These are phyloP conservation scores for Aspergillus sp. DNA, from an alignment of 2,329 filamentous ascomycete genomes.

Conservation along the genomic window DNA sequence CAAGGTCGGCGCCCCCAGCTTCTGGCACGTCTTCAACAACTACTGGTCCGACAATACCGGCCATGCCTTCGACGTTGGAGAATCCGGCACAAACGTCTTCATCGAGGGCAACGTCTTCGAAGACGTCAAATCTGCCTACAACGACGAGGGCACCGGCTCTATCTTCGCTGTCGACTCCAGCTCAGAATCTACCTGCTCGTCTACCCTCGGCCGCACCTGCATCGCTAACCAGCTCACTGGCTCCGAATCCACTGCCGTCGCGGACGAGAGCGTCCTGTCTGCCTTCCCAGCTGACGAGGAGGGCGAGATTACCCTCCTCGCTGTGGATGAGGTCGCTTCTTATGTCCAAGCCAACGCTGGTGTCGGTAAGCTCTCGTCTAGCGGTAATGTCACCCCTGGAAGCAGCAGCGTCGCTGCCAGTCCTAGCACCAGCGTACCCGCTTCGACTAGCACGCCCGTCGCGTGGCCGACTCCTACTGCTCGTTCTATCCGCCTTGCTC, in stretches of 20 bases:
- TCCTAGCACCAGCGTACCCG: background rate
- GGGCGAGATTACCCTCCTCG: slow-evolving; percentile 25
- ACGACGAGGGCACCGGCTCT: slow-evolving; percentile 26
- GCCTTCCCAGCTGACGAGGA: slow-evolving; percentile 33
- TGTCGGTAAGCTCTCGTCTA: slow-evolving; percentile 22
- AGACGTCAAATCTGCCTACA: slow-evolving; percentile 39
- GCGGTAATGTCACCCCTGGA: slow-evolving; percentile 1
- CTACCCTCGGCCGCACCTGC: slow-evolving; percentile 29
- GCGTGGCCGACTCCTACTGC: background rate
- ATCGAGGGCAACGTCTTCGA: slow-evolving; percentile 50
- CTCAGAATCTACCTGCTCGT: slow-evolving; percentile 21
- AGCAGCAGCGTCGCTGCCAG: background rate
- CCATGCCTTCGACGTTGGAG: slow-evolving; percentile 44
- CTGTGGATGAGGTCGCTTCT: slow-evolving; percentile 25
- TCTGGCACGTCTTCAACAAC: slow-evolving; percentile 51
- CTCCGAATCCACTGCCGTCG: slow-evolving; percentile 32
- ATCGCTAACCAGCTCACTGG: slow-evolving; percentile 27
- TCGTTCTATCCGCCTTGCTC: background rate
- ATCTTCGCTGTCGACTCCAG: slow-evolving; percentile 26
- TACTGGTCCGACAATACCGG: slow-evolving; percentile 43
- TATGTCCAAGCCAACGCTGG: slow-evolving; percentile 34
- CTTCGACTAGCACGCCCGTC: background rate
- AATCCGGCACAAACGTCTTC: slow-evolving; percentile 28
- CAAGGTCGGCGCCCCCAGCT: slow-evolving; percentile 55
- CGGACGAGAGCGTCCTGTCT: slow-evolving; percentile 27